Conservation (phyloP, 2,329 filamentous ascomycete species). For the Pyricularia pennisetigena region DNA sequence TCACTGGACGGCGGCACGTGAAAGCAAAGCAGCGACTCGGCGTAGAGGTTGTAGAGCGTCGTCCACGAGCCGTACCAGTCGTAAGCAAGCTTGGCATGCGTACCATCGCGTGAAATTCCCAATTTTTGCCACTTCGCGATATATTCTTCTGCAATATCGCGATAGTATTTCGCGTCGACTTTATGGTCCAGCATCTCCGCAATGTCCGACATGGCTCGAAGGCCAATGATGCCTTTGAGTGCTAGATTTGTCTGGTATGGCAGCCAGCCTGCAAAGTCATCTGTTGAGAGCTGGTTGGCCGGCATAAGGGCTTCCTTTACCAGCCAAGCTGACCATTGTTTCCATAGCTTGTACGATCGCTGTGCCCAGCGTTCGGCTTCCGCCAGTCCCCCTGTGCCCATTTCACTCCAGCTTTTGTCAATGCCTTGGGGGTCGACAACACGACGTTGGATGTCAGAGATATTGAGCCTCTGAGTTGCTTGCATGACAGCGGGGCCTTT, state of each 20-base stretch:
- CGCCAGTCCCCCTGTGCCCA: constrained; percentile 31
- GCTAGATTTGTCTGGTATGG: constrained; percentile 67
- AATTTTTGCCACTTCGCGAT: constrained; percentile 61
- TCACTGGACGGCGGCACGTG: constrained; percentile 12
- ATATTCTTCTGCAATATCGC: constrained; percentile 54
- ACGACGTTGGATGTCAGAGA: constrained; percentile 6
- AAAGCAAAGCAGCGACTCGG: constrained; percentile 38
- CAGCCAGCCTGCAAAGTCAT: constrained; percentile 70
- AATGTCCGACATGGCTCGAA: constrained; percentile 67
- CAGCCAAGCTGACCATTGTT: constrained; percentile 66
- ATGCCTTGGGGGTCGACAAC: constrained; percentile 14
- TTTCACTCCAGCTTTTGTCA: constrained; percentile 41
- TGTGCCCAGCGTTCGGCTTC: constrained; percentile 28
- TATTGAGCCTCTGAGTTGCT: constrained; percentile 4
- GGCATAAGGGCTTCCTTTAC: constrained; percentile 61
- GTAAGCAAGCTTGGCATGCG: constrained; percentile 65
- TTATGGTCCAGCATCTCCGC: constrained; percentile 47
- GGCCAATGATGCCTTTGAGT: constrained; percentile 68
- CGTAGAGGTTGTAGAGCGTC: constrained; percentile 65
- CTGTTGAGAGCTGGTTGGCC: constrained; percentile 65
- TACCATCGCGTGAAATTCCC: constrained; percentile 56
- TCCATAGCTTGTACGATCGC: constrained; percentile 59
- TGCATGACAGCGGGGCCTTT: constrained; percentile 28
- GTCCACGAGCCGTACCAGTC: constrained; percentile 72
- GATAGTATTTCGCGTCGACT: constrained; percentile 50